Percentiles rank a stretch among this genome's conserved stretches.
These are phyloP conservation scores for Amaranthus palmeri DNA, from an alignment of 148 eudicot species.

Conservation along the genomic window DNA sequence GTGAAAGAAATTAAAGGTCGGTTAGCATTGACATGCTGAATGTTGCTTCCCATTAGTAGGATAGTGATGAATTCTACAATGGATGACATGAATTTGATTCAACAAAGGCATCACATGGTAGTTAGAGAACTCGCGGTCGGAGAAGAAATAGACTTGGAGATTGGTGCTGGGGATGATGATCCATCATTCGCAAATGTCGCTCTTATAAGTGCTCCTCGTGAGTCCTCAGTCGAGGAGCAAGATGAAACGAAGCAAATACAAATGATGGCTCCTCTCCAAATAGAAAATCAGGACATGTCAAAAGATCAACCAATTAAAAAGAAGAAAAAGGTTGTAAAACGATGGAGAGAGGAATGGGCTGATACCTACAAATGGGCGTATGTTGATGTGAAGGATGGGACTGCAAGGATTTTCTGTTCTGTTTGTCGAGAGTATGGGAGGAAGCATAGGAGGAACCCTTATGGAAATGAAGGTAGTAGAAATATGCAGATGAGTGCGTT, in stretches of 20 bases:
- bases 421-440: slow-evolving; percentile 95
- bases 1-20: slow-evolving; percentile 15
- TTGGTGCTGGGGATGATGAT: slow-evolving; percentile 81
- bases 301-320: slow-evolving; percentile 65
- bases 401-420: slow-evolving; percentile 91
- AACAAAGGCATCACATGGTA: slow-evolving; percentile 88
- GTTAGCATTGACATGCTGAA: slow-evolving; percentile 71
- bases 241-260: slow-evolving; percentile 69
- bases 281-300: slow-evolving; percentile 74
- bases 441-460: slow-evolving; percentile 93
- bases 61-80: slow-evolving; percentile 79
- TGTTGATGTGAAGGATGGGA: slow-evolving; percentile 91
- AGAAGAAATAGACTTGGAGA: slow-evolving; percentile 95
- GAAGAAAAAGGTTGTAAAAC: slow-evolving; percentile 94
- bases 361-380: slow-evolving; percentile 99
- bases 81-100: slow-evolving; percentile 88
- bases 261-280: slow-evolving; percentile 48
- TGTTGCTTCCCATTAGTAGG: slow-evolving; percentile 71
- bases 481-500: slow-evolving; percentile 99
- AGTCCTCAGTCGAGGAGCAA: slow-evolving; percentile 66
- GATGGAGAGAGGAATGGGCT: slow-evolving; percentile 99
- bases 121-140: slow-evolving; percentile 82
- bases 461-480: slow-evolving; percentile 99
- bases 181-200: slow-evolving; percentile 61
- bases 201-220: slow-evolving; percentile 54